These are phyloP conservation scores for Pseudomicrostroma phylloplanum DNA, from an alignment of 1,284 basidiomycete genomes.

Conservation along the genomic window DNA sequence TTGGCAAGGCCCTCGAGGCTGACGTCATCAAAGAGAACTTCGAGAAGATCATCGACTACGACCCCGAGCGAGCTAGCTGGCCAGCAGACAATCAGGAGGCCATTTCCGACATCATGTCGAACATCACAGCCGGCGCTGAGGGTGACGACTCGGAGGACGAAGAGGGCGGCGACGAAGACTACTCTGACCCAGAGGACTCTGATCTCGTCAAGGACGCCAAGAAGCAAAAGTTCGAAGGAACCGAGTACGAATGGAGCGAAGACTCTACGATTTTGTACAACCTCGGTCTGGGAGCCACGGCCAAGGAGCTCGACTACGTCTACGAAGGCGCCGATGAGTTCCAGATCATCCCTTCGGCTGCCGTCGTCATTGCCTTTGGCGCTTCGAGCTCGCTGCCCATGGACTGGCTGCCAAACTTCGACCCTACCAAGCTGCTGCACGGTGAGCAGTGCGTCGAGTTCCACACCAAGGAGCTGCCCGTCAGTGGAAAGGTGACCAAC, in stretches of 20 bases:
- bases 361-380: conserved; percentile 84
- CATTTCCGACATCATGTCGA: conserved; percentile 38
- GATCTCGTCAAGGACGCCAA: conserved; percentile 78
- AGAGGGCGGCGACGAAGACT: conserved; percentile 49
- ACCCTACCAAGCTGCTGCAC: conserved; percentile 89
- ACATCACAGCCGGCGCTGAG: conserved; percentile 32
- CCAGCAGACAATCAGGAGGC: conserved; percentile 31
- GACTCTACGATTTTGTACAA: conserved; percentile 93
- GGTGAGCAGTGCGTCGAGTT: conserved; percentile 85
- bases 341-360: conserved; percentile 81
- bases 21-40: conserved; percentile 45
- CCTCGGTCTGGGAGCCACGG: conserved; percentile 88
- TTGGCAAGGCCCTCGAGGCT: conserved; percentile 37
- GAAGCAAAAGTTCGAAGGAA: conserved; percentile 53
- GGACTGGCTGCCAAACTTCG: conserved; percentile 89
- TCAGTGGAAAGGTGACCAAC: conserved; percentile 77
- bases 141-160: conserved; percentile 26
- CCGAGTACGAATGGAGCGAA: conserved; percentile 64
- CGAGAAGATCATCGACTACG: conserved; percentile 43
- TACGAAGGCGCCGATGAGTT: conserved; percentile 87
- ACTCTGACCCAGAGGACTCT: conserved; percentile 76
- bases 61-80: conserved; percentile 46
- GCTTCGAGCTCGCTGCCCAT: conserved; percentile 53
- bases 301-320: conserved; percentile 82
- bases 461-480: conserved; percentile 62